Conservation (phyloP, 345 rosid genomes). For the Eucalyptus dawsonii region DNA sequence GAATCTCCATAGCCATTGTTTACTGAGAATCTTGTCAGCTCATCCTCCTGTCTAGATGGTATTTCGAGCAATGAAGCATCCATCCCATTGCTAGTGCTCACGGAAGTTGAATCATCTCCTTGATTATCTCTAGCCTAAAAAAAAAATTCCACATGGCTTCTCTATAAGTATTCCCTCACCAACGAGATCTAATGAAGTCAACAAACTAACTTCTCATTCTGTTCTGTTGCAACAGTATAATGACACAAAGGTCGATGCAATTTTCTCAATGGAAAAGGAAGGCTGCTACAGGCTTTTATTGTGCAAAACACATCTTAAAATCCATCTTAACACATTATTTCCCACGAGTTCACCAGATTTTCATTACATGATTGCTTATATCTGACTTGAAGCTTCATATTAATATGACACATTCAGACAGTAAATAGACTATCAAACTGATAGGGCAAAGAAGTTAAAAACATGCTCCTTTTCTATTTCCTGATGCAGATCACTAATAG, state of each 20-base stretch:
- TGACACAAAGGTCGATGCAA: neutral
- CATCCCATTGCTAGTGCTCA: neutral
- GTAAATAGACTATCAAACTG: neutral
- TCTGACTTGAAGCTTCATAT: neutral
- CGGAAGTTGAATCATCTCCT: constrained; percentile 9
- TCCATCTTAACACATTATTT: neutral
- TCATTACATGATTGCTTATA: neutral
- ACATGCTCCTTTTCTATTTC: neutral
- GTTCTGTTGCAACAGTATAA: neutral
- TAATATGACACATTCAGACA: neutral
- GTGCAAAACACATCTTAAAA: neutral
- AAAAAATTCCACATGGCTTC: neutral
- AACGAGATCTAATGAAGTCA: neutral
- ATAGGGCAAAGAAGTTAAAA: neutral
- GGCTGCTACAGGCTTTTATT: neutral
- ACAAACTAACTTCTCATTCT: neutral
- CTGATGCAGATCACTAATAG: neutral
- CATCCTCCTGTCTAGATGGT: constrained; percentile 12
- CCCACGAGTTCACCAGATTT: neutral
- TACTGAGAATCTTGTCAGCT: constrained; percentile 1
- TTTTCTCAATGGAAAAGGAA: neutral
- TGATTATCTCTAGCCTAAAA: neutral
- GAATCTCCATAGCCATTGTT: constrained; percentile 1
- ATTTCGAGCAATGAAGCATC: neutral
- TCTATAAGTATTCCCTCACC: neutral